Base-by-base conservation (phyloP, 768 basidiomycete genomes). In the Hypholoma fasciculare region DNA sequence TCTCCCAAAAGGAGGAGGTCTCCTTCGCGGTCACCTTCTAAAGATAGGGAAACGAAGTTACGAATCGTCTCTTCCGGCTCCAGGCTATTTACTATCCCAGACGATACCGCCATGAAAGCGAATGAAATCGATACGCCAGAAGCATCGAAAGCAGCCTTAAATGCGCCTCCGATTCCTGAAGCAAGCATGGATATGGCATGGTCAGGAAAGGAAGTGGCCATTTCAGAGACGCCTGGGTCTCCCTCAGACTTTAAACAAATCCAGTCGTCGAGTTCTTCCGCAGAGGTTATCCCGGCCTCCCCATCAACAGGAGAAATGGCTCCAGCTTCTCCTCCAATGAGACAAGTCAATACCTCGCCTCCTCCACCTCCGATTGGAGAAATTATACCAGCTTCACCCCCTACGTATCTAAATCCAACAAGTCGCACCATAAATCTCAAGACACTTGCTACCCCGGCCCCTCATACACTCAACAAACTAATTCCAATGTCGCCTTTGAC, bases 11-110 rank as follows among this genome's bases (percentile, higher is more conserved):
- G 74, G 38, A 61, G 66, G 37, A 71, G 72, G 20, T 70, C 75
- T 8, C 71, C 67, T 52, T 79, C 79, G 12, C 72, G 75, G 9
- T 77, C 81, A 7, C 77, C 79, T 17, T 76, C 73, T n/a, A 82
- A 78, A 61, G 74, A 75, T 57, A 65, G 58, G 26, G 74, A 72
- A 43, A 61, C 67, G 17, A 74, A 70, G 49, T 56, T 76, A 14
- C 72, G 70, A 8, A 70, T 75, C 38, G 55, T 66, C 47, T 62
- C 69, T 50, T 64, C 64, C 55, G 59, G 64, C 4, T 57, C 54
- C 34, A 61, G 48, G 16, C 48, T 67, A 8, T 60, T 62, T 20
- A 66, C 71, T 20, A 70, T 73, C 23, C 68, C 63, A 19, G 71
- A 72, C 60, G 71, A 72, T 56, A 37, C 44, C 23, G 20, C 58